Conservation (phyloP, 2,329 filamentous ascomycete genomes). For the Fusarium sp. region DNA sequence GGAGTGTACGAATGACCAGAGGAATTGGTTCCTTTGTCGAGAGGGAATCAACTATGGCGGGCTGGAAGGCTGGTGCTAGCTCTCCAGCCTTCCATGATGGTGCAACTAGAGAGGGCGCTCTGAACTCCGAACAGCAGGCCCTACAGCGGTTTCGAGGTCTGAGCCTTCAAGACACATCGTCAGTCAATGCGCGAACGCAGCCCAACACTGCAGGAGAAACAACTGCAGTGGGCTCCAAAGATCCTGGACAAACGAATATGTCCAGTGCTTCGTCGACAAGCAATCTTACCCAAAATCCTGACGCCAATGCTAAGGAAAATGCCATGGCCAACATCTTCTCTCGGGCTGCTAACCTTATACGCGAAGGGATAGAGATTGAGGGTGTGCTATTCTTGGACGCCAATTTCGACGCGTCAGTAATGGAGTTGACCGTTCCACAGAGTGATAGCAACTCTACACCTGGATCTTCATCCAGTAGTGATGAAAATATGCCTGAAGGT, state of each 20-base stretch:
- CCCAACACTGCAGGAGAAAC: conserved; percentile 13
- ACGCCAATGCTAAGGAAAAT: conserved; percentile 10
- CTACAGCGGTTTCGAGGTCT: conserved; percentile 16
- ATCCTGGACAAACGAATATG: neutral
- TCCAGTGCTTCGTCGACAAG: conserved; percentile 8
- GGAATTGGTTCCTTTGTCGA: conserved; percentile 56
- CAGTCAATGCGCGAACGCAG: conserved; percentile 15
- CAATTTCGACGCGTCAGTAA: conserved; percentile 39
- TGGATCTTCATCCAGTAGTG: conserved; percentile 43
- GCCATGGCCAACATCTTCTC: conserved; percentile 52
- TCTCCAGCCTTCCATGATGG: conserved; percentile 27
- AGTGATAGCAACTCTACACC: conserved; percentile 36
- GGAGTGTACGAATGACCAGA: conserved; percentile 55
- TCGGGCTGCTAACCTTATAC: conserved; percentile 59
- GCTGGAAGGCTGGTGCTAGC: conserved; percentile 39
- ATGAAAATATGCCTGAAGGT: conserved; percentile 38
- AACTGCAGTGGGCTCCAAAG: neutral
- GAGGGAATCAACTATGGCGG: conserved; percentile 49
- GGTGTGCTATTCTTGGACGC: conserved; percentile 53
- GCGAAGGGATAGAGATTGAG: conserved; percentile 57
- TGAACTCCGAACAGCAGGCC: conserved; percentile 32
- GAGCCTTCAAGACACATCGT: conserved; percentile 5
- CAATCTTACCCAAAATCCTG: neutral
- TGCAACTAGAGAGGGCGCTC: conserved; percentile 19
- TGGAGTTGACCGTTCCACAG: conserved; percentile 28